Evolutionary conservation across 139 green algal genomes (phyloP), one percentile per base, ranked within the genome.

Genomic region (Volvox reticuliferus): DNA sequence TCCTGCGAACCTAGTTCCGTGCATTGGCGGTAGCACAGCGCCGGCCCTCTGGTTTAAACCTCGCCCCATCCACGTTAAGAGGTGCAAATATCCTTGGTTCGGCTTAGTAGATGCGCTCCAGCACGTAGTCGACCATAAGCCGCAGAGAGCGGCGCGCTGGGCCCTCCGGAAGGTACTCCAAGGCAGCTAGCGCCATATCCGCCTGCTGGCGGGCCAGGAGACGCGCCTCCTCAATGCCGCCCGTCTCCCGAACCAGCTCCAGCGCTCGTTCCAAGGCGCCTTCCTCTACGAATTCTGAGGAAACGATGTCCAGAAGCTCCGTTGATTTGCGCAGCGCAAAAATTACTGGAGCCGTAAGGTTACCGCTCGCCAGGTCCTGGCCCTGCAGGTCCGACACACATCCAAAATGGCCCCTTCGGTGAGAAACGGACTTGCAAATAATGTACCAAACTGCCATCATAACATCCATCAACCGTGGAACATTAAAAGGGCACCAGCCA

Each of bases 41-140:
- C n/a, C n/a, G n/a, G n/a, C n/a, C n/a, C n/a, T n/a, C n/a, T n/a
- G n/a, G n/a, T n/a, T n/a, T n/a, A n/a, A n/a, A n/a, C n/a, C n/a
- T n/a, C n/a, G n/a, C n/a, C n/a, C n/a, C n/a, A n/a, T n/a, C n/a
- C n/a, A n/a, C n/a, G n/a, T n/a, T n/a, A n/a, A n/a, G n/a, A n/a
- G n/a, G n/a, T n/a, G n/a, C n/a, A 55, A 55, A 55, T 55, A 55
- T 9, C 44, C 44, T 5, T 55, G 44, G 44, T 55, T 55, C 78
- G 50, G 55, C 79, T 73, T 55, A 99, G 89, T 98, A 97, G 24
- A 99, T 93, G 19, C 98, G 91, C 44, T 99, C 96, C 78, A 99
- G 94, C 28, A 99, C 97, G 82, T 99, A 99, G 50, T 98, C 96
- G 1, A 99, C 97, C 98, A 99, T 99, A 30, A 95, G 86, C 86